phyloP scores from a whole-genome alignment of 768 basidiomycete species.

The Trametes punicea region DNA sequence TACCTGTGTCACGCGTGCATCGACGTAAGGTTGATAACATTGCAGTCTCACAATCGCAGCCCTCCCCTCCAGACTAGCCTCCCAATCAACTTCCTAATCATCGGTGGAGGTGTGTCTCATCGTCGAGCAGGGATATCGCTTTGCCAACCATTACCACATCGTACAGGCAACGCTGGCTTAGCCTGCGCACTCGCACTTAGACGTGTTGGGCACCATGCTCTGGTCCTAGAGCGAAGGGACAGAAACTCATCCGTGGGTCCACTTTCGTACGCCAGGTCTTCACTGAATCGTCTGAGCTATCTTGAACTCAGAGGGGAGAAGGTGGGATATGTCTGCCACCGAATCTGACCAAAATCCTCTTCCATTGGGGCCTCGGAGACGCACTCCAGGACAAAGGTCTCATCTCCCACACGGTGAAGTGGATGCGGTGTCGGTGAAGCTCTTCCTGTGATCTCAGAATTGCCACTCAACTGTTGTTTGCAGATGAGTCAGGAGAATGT shows the following conservation, averaged over 20 bases:
- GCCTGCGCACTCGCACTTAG: conserved; percentile 31
- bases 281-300: background rate
- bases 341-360: conserved; percentile 36
- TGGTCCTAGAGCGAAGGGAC: conserved; percentile 29
- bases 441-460: too few species aligned
- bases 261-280: too few species aligned
- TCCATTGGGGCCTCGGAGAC: conserved; percentile 33
- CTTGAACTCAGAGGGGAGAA: conserved; percentile 11
- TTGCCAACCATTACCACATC: too few species aligned
- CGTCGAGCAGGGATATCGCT: too few species aligned
- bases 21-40: background rate
- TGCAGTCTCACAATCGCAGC: conserved; percentile 2
- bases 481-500: conserved; percentile 29
- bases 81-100: conserved; percentile 29
- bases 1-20: background rate
- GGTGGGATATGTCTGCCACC: conserved; percentile 34
- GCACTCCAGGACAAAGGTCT: conserved; percentile 24
- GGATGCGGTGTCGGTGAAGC: conserved; percentile 28
- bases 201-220: conserved; percentile 32
- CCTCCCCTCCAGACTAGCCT: conserved; percentile 15
- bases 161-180: conserved; percentile 32
- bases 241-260: conserved; percentile 9
- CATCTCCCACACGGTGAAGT: conserved; percentile 22
- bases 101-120: conserved; percentile 30
- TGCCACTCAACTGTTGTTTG: background rate